These are phyloP conservation scores for Rhizopogon parksii DNA, from an alignment of 1,284 basidiomycete genomes.

Conservation along the genomic window DNA sequence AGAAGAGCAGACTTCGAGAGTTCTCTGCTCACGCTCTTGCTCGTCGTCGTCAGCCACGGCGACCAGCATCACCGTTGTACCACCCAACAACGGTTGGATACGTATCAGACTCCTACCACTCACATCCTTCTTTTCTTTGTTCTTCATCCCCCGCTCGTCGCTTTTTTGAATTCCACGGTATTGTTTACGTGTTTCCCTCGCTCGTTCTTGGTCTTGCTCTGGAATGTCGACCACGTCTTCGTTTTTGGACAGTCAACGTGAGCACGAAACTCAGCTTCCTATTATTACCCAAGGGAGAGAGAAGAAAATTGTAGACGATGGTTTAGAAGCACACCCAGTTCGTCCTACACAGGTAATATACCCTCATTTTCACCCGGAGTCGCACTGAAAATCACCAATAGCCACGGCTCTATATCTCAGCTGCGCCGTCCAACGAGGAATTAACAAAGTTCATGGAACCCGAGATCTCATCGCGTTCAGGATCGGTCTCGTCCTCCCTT, in stretches of 20 bases:
- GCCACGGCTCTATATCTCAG: constrained; percentile 23
- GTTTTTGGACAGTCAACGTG: constrained; percentile 16
- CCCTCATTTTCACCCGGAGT: neutral
- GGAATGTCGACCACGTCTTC: constrained; percentile 22
- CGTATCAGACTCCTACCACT: neutral
- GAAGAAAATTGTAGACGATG: constrained; percentile 10
- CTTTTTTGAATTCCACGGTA: constrained; percentile 2
- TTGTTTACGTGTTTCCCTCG: constrained; percentile 10
- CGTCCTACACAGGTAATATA: constrained; percentile 1
- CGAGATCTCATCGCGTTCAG: constrained; percentile 39
- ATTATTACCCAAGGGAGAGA: constrained; percentile 7
- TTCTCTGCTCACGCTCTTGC: constrained; percentile 29
- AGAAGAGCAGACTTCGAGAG: constrained; percentile 12
- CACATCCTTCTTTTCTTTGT: constrained; percentile 1
- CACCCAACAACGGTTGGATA: constrained; percentile 5
- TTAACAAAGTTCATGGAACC: constrained; percentile 25
- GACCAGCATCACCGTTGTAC: constrained; percentile 15
- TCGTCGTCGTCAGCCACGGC: constrained; percentile 27
- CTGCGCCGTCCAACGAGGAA: constrained; percentile 15
- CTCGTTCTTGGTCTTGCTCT: constrained; percentile 6
- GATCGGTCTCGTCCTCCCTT: constrained; percentile 67
- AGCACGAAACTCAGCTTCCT: constrained; percentile 11
- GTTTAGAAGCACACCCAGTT: constrained; percentile 5
- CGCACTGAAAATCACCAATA: constrained; percentile 1
- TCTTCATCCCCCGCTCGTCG: neutral